phyloP scores from a whole-genome alignment of 768 basidiomycete genomes.

The Termitomyces sp. region DNA sequence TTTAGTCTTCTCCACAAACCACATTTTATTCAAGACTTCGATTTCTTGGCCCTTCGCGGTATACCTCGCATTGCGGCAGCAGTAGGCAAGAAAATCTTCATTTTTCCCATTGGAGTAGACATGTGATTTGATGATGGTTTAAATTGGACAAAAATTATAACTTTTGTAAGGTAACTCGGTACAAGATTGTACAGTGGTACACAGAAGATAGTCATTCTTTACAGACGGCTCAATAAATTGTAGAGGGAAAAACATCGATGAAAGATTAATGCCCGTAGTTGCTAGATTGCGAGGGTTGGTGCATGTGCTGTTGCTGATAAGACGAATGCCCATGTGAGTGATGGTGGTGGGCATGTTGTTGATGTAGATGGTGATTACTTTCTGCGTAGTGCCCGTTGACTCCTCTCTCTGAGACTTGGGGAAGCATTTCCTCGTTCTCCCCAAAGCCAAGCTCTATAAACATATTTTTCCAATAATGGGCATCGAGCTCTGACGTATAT shows the following conservation, averaged over 20 bases:
- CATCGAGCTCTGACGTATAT: slow-evolving; percentile 54
- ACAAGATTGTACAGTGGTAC: slow-evolving; percentile 1
- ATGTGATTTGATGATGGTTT: slow-evolving; percentile 18
- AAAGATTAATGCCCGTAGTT: slow-evolving; percentile 24
- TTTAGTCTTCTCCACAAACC: slow-evolving; percentile 58
- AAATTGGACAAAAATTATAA: neutral
- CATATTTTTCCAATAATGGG: slow-evolving; percentile 71
- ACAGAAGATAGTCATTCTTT: neutral
- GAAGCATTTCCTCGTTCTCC: slow-evolving; percentile 31
- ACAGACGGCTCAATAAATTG: neutral
- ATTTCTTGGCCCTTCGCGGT: slow-evolving; percentile 58
- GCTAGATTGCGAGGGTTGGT: slow-evolving; percentile 16
- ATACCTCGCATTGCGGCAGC: slow-evolving; percentile 67
- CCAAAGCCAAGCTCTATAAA: slow-evolving; percentile 69
- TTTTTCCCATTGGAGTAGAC: slow-evolving; percentile 65
- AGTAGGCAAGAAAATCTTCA: slow-evolving; percentile 48
- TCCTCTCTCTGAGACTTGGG: slow-evolving; percentile 15
- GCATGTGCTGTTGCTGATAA: slow-evolving; percentile 24
- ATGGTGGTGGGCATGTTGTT: slow-evolving; percentile 15
- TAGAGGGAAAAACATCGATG: slow-evolving; percentile 6
- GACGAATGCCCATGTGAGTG: slow-evolving; percentile 21
- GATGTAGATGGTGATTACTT: slow-evolving; percentile 13
- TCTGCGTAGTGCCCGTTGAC: slow-evolving; percentile 22
- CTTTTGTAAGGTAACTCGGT: neutral
- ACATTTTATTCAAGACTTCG: slow-evolving; percentile 66